Evolutionary conservation across 768 basidiomycete genomes (phyloP).

Genomic region (Termitomyces sp.): DNA sequence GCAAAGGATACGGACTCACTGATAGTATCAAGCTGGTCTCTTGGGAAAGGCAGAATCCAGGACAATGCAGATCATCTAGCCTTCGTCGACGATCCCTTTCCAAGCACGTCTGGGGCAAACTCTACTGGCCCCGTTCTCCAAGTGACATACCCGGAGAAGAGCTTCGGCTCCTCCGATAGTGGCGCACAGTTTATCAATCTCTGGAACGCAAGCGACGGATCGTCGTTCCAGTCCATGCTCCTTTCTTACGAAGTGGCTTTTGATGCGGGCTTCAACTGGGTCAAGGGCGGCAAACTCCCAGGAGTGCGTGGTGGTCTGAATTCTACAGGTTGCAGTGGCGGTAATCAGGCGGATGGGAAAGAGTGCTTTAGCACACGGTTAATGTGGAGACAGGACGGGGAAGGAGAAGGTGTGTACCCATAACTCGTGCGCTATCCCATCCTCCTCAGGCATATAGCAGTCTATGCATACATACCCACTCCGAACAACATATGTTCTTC

Average conservation of each 20-base stretch:
- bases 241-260: conserved; percentile 75
- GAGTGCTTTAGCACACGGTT: conserved; percentile 71
- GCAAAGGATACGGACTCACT: conserved; percentile 43
- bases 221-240: conserved; percentile 60
- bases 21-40: conserved; percentile 53
- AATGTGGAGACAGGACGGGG: conserved; percentile 69
- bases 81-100: conserved; percentile 68
- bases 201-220: conserved; percentile 59
- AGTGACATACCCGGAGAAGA: conserved; percentile 59
- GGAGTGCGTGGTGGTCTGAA: conserved; percentile 67
- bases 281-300: conserved; percentile 73
- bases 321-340: conserved; percentile 64
- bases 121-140: conserved; percentile 43
- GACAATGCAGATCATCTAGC: conserved; percentile 48
- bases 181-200: conserved; percentile 65
- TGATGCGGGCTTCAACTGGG: conserved; percentile 59
- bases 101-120: conserved; percentile 28
- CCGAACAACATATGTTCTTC: conserved; percentile 55
- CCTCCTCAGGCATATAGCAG: conserved; percentile 26
- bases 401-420: conserved; percentile 57
- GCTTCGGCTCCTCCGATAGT: conserved; percentile 53
- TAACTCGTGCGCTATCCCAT: not conserved
- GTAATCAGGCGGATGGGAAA: conserved; percentile 52
- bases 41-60: conserved; percentile 57
- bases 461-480: conserved; percentile 76